A percentile compares a stretch with the other conserved stretches of the same genome.
Conservation (phyloP, 202 grass and related monocot species). For the Miscanthus sacchariflorus region DNA sequence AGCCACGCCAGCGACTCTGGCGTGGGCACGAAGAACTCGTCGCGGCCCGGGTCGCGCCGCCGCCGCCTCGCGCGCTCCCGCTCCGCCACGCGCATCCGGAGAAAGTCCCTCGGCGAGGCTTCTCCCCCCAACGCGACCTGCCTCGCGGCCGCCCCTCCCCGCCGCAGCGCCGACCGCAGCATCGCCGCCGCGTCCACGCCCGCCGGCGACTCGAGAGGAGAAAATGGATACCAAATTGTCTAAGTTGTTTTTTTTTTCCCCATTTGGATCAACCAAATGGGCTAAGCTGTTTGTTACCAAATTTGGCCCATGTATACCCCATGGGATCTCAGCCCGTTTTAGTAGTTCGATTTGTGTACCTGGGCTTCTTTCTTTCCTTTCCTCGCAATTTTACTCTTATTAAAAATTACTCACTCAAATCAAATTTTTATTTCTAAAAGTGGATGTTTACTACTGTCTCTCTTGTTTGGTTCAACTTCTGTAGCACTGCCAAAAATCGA, state of each 20-base stretch:
- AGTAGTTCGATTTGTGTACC: not conserved
- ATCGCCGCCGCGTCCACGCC: slow-evolving; percentile 53
- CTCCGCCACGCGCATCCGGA: slow-evolving; percentile 56
- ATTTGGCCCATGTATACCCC: not conserved
- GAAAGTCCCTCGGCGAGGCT: slow-evolving; percentile 47
- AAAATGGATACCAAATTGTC: not conserved
- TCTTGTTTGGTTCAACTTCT: not conserved
- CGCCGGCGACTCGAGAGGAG: slow-evolving; percentile 8
- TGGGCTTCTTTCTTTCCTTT: not conserved
- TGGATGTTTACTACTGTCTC: not conserved
- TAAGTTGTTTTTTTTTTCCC: not conserved
- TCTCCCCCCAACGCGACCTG: slow-evolving; percentile 27
- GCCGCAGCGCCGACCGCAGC: slow-evolving; percentile 62
- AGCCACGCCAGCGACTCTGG: slow-evolving; percentile 90
- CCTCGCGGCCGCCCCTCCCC: slow-evolving; percentile 49
- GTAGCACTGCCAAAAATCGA: no score
- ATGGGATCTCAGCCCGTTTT: not conserved
- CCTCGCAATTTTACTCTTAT: not conserved
- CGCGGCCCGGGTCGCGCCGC: slow-evolving; percentile 63
- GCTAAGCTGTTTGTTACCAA: not conserved
- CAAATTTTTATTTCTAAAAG: not conserved
- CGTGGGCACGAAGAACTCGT: slow-evolving; percentile 90
- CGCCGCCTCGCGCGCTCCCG: slow-evolving; percentile 64
- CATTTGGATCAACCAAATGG: not conserved
- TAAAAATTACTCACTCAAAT: not conserved